These are phyloP conservation scores for Stromatinia cepivora DNA, from an alignment of 2,329 filamentous ascomycete genomes.

Conservation along the genomic window DNA sequence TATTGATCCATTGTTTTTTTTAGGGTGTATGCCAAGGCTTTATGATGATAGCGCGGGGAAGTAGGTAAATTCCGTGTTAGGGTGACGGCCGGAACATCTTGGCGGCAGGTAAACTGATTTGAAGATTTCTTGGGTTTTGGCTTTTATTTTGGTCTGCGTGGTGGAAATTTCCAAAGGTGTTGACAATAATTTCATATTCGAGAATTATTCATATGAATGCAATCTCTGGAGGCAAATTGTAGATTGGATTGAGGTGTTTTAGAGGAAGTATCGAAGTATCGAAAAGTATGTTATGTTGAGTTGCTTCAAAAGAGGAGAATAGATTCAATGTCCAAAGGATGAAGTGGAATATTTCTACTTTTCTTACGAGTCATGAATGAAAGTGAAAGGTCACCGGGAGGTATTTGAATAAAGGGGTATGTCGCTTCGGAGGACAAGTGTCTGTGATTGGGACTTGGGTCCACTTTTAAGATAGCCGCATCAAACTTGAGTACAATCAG, in stretches of 20 bases:
- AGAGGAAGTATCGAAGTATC: no score
- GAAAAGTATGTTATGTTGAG: not conserved
- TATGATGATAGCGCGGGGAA: no score
- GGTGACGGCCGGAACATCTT: no score
- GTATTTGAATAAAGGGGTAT: not conserved
- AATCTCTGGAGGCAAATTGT: not conserved
- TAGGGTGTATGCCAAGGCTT: no score
- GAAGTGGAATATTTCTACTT: not conserved
- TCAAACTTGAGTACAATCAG: not conserved
- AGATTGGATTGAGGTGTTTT: not conserved
- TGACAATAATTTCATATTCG: not conserved
- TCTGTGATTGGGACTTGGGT: not conserved
- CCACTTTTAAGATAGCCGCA: not conserved
- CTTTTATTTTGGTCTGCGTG: not conserved
- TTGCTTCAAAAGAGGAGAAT: no score
- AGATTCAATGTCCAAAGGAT: not conserved
- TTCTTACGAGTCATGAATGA: not conserved
- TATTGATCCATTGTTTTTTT: no score
- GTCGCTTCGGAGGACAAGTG: not conserved
- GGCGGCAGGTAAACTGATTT: no score
- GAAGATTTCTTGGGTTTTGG: no score
- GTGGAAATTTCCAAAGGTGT: not conserved
- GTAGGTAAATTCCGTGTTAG: no score
- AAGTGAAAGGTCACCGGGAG: not conserved
- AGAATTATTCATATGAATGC: not conserved